A percentile compares a stretch with the other conserved stretches of the same genome.
Conservation (phyloP, 148 eudicot genomes). For the Vaccinium vitisidaea region DNA sequence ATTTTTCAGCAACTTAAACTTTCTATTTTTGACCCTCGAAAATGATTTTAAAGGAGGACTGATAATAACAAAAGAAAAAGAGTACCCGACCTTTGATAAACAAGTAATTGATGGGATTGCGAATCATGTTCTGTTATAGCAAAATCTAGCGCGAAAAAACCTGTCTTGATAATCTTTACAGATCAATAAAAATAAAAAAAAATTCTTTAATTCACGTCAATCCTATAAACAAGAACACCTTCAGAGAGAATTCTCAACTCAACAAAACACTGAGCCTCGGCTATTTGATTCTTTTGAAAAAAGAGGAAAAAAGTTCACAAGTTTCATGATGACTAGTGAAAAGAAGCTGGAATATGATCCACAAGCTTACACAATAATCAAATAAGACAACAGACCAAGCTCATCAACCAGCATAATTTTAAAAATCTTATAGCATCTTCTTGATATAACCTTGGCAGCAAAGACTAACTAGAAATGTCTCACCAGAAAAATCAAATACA, state of each 20-base stretch:
- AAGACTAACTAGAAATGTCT: conserved; percentile 7
- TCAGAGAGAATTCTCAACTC: background rate
- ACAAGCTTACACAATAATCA: background rate
- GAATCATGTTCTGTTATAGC: background rate
- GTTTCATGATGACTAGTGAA: background rate
- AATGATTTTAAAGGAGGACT: background rate
- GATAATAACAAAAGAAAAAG: background rate
- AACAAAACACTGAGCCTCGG: background rate
- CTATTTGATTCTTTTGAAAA: background rate
- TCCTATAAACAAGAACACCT: conserved; percentile 4
- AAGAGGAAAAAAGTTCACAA: background rate
- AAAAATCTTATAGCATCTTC: background rate
- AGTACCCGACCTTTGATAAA: background rate
- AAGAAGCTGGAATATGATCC: conserved; percentile 6
- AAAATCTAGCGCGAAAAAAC: background rate
- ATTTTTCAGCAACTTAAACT: background rate
- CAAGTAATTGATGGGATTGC: background rate
- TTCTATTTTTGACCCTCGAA: background rate
- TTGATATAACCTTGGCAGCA: conserved; percentile 5
- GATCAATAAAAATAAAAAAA: background rate
- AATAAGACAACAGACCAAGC: background rate
- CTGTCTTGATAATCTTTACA: background rate
- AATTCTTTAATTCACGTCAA: background rate
- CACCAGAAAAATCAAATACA: background rate
- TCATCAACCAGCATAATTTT: too few species aligned